Base-by-base conservation (phyloP, 805 yeast species). In the Wickerhamiella vanderwaltii region DNA sequence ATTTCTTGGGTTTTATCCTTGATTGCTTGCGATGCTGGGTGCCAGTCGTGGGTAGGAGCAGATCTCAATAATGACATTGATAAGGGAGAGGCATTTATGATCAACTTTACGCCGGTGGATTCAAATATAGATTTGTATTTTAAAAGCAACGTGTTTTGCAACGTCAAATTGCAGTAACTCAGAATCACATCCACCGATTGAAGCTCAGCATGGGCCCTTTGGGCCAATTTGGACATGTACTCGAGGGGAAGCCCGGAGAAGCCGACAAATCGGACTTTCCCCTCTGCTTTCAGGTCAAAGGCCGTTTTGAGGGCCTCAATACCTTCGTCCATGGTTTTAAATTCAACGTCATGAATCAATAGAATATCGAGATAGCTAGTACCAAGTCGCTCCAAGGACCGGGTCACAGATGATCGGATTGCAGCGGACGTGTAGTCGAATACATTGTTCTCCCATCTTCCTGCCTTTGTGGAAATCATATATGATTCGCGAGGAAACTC, bases 321-420 rank as follows among this genome's bases (percentile, higher is more conserved):
- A 4, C 77, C 72, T 17, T 71, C 71, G 1, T 57, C 64, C 24
- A 69, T 70, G 1, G 68, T 57, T 6, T 76, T 80, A 59, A 87
- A 88, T 57, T 87, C 97, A 35, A 86, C 73, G 55, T 87, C 97
- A 60, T 88, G 97, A 50, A 86, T 65, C 57, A 82, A 83, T 5
- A 88, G 87, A 45, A 82, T 62, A 58, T 87, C 96, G 48, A 88
- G 57, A 56, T 85, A 84, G 2, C 51, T 46, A 0, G 94, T 81
- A 30, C 69, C 55, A 39, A 87, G 67, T 43, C 95, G 64, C 35
- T 71, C 56, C 41, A 82, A 62, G 5, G 94, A 79, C 49, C 95
- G 66, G 26, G 53, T 43, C 2, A 87, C 78, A 9, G 88, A 78
- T 32, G 60, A 58, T 22, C 77, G 65, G 39, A 87, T 76, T 59